Evolutionary conservation across 371 early-diverging fungal species (phyloP).

Genomic region (Zychaea mexicana): DNA sequence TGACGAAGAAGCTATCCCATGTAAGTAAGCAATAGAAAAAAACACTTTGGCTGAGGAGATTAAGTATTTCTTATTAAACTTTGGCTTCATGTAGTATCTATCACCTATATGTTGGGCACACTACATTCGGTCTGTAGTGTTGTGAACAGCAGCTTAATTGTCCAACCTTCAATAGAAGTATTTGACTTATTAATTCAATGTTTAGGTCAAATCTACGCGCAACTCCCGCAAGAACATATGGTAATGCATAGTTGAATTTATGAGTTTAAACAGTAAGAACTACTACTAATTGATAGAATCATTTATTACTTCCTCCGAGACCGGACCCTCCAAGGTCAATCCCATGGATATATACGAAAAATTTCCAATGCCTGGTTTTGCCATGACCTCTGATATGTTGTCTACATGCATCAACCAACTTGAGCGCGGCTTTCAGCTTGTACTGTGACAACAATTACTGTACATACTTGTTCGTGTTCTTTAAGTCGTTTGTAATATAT

Average conservation of each 20-base stretch:
- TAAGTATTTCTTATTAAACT: too few species aligned
- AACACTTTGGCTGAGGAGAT: too few species aligned
- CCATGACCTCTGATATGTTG: slow-evolving; percentile 1
- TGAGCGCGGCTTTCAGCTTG: not conserved
- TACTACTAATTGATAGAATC: too few species aligned
- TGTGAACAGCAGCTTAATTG: not conserved
- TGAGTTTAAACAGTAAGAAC: too few species aligned
- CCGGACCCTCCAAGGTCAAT: too few species aligned
- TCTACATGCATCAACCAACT: not conserved
- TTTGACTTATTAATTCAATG: not conserved
- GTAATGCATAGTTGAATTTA: too few species aligned
- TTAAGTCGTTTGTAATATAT: too few species aligned
- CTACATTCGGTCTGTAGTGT: not conserved
- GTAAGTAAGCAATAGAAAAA: not conserved
- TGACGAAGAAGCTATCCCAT: not conserved
- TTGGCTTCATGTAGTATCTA: not conserved
- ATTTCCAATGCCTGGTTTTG: slow-evolving; percentile 1
- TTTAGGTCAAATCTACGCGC: not conserved
- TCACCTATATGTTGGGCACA: not conserved
- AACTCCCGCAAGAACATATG: too few species aligned
- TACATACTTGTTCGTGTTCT: not conserved
- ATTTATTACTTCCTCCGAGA: too few species aligned
- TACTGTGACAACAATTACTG: not conserved
- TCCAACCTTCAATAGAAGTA: not conserved
- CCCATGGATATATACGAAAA: not conserved